Evolutionary conservation across 2,329 filamentous ascomycete genomes (phyloP), one percentile per base, ranked within the genome.

Genomic region (Fusarium fracticaudum): DNA sequence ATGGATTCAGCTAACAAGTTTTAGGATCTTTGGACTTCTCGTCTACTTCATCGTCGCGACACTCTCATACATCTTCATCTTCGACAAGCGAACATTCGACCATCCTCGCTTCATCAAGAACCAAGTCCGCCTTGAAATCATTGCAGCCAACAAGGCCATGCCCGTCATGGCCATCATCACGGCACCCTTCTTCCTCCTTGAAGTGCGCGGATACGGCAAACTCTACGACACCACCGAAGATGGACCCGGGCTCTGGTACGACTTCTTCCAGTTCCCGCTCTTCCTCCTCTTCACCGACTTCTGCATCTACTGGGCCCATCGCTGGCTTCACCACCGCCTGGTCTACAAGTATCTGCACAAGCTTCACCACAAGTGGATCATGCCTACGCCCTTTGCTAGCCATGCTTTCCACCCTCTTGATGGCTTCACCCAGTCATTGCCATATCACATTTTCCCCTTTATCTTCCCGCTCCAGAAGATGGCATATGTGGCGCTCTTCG

Each of bases 311-410:
- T 94, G 93, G 89, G 96, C 97, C 79, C 95, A 97, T 86, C 92
- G 95, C 65, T 92, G 90, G 65, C 88, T 97, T 71, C 95, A 98
- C 84, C 92, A 95, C 83, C 93, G 93, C 22, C 80, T 85, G 60
- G 77, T 84, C 59, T 98, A 98, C 90, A 97, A 95, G 87, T 87
- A 87, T 76, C 88, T 98, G 57, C 96, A 98, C 90, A 98, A 98
- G 90, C 92, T 95, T 75, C 96, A 98, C 85, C 96, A 98, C 91
- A 98, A 98, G 87, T 98, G 96, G 96, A 98, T 98, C 84, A 97
- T 98, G 94, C 96, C 96, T 7, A 97, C 94, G 7, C 96, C 96
- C 1, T 98, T 91, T 82, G 95, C 96, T 47, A 95, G 92, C 77
- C 93, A 98, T 81, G 96, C 96, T 66, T 98, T 98, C 89, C 95